Evolutionary conservation across 129 eudicot species (phyloP).

Genomic region (Rutidosis leptorrhynchoides): DNA sequence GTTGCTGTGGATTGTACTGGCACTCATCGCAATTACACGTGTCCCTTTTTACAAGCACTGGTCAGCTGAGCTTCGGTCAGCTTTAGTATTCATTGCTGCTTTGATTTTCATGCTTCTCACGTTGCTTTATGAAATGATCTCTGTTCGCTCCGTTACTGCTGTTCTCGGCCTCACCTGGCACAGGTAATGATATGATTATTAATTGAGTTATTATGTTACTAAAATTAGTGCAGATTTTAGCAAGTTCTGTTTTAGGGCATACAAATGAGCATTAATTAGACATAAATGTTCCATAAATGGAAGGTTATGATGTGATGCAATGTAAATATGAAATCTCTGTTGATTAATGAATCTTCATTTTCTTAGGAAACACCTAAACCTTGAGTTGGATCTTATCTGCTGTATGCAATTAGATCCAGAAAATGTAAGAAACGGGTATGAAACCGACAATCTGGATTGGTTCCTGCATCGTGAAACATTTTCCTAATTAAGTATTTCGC

Average conservation of each 20-base stretch:
- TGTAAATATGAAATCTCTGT: not conserved
- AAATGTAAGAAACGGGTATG: no score
- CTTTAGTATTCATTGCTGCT: constrained; percentile 63
- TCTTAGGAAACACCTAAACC: not conserved
- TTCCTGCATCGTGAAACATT: no score
- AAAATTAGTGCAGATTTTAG: not conserved
- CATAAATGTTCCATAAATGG: not conserved
- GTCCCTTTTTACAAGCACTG: constrained; percentile 79
- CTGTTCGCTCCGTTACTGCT: constrained; percentile 98
- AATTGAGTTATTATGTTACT: no score
- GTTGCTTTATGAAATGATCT: constrained; percentile 66
- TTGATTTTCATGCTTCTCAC: constrained; percentile 62
- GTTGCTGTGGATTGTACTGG: constrained; percentile 58
- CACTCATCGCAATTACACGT: constrained; percentile 60
- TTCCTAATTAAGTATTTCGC: no score
- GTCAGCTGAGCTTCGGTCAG: constrained; percentile 78
- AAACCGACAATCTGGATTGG: no score
- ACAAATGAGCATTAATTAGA: not conserved
- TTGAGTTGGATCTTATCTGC: not conserved
- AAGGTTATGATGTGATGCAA: not conserved
- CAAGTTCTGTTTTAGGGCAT: not conserved
- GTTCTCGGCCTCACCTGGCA: constrained; percentile 95
- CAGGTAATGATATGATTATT: constrained; percentile 38
- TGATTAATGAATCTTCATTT: not conserved
- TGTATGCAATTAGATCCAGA: not conserved